A percentile compares a stretch with the other conserved stretches of the same genome.
These are phyloP conservation scores for Citrus medica DNA, from an alignment of 345 rosid species.

Conservation along the genomic window DNA sequence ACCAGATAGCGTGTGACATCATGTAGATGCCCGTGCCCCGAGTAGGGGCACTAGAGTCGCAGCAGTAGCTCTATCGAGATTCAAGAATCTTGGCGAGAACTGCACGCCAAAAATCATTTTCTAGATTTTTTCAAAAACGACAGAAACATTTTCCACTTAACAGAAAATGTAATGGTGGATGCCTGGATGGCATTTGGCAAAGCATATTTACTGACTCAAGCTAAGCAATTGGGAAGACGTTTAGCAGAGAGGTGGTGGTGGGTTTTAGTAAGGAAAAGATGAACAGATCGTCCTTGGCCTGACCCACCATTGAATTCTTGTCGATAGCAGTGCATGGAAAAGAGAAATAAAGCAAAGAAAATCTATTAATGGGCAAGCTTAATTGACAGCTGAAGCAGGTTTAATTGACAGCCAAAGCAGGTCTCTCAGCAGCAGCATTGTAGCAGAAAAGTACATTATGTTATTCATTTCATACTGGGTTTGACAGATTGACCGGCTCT, in stretches of 20 bases:
- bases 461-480: neutral
- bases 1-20: neutral
- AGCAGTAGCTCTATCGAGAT: neutral
- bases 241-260: constrained; percentile 10
- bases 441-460: constrained; percentile 16
- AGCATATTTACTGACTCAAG: too few species aligned
- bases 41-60: neutral
- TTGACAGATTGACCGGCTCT: constrained; percentile 12
- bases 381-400: constrained; percentile 4
- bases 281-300: constrained; percentile 9
- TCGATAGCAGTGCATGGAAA: neutral
- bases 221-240: neutral
- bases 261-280: constrained; percentile 8
- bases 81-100: neutral
- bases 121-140: too few species aligned
- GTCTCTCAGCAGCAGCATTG: neutral
- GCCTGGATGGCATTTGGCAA: too few species aligned
- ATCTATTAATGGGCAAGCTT: neutral
- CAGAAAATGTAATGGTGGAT: too few species aligned
- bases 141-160: neutral
- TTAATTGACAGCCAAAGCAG: neutral
- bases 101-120: neutral
- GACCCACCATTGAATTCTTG: constrained; percentile 38
- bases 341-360: neutral
- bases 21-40: neutral